Base-by-base conservation (phyloP, 306 rosid species). In the Datisca glomerata region DNA sequence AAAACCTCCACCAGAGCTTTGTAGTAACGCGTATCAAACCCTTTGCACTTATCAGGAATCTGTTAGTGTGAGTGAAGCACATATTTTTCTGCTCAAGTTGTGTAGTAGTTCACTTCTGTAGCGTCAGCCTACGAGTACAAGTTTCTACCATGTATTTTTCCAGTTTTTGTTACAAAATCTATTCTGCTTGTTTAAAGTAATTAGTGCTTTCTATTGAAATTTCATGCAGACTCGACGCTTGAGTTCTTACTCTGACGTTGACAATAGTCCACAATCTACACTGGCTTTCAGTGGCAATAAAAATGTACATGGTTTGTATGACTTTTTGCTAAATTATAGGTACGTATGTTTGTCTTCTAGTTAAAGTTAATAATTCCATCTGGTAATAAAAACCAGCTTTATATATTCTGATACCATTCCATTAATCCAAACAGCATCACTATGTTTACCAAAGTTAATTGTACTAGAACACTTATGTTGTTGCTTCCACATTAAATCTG, bases 311-410 rank as follows among this genome's bases (percentile, higher is more conserved):
- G 76, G 92, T 49, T 68, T 91, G 55, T 91, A 72, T 49, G 98
- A 91, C 47, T 47, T 84, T 46, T 62, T 91, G 51, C 56, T 91
- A 55, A 84, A 80, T 64, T 78, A 80, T 73, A 91, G 98, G 98
- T 91, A 58, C 5, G 40, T 14, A 56, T 21, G 45, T 63, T 56
- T 61, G n/a, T n/a, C n/a, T n/a, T n/a, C n/a, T n/a, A n/a, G n/a
- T n/a, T n/a, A n/a, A n/a, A n/a, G n/a, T n/a, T n/a, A n/a, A n/a
- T n/a, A n/a, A n/a, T n/a, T n/a, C n/a, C n/a, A n/a, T n/a, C n/a
- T n/a, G n/a, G n/a, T n/a, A n/a, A n/a, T n/a, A n/a, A n/a, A n/a
- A n/a, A n/a, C n/a, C n/a, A n/a, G n/a, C n/a, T n/a, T n/a, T n/a
- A n/a, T n/a, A n/a, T n/a, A n/a, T n/a, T n/a, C n/a, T n/a, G n/a